These are phyloP conservation scores for Exophiala sp. DNA, from an alignment of 2,329 filamentous ascomycete genomes.

Conservation along the genomic window DNA sequence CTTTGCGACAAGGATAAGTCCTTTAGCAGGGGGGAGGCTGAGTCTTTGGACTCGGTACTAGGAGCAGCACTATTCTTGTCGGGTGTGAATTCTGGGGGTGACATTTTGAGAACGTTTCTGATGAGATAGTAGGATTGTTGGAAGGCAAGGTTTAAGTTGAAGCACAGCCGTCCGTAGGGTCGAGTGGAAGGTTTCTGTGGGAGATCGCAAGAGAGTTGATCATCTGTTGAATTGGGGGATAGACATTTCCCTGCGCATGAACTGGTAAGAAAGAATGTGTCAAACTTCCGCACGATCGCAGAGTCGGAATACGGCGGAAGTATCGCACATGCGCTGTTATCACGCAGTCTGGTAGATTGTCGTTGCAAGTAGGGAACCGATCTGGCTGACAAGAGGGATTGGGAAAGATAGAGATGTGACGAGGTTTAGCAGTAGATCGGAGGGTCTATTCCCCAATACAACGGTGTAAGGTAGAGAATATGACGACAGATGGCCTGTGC, in stretches of 20 bases:
- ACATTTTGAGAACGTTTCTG: conserved; percentile 9
- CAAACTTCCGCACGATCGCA: too few relatives aligned
- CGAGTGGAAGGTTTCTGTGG: too few relatives aligned
- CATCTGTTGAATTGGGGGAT: too few relatives aligned
- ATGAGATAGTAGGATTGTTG: background rate
- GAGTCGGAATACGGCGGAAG: too few relatives aligned
- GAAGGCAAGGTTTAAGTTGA: background rate
- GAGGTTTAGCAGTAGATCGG: background rate
- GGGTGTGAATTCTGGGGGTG: conserved; percentile 14
- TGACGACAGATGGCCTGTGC: conserved; percentile 14
- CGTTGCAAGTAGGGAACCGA: too few relatives aligned
- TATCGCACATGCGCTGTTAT: too few relatives aligned
- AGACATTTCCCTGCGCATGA: too few relatives aligned
- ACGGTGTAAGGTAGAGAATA: background rate
- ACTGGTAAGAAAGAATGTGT: too few relatives aligned
- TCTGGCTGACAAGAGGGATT: too few relatives aligned
- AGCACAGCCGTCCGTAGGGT: background rate
- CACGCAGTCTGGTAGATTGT: too few relatives aligned
- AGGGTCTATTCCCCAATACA: conserved; percentile 6
- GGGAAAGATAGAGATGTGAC: background rate
- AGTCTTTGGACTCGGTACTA: conserved; percentile 25
- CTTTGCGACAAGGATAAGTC: conserved; percentile 1
- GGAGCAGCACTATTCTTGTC: conserved; percentile 18
- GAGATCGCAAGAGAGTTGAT: too few relatives aligned
- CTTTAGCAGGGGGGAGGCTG: conserved; percentile 20